Conservation (phyloP, 2,329 filamentous ascomycete genomes). For the Stagonosporopsis cucurbitacearum region DNA sequence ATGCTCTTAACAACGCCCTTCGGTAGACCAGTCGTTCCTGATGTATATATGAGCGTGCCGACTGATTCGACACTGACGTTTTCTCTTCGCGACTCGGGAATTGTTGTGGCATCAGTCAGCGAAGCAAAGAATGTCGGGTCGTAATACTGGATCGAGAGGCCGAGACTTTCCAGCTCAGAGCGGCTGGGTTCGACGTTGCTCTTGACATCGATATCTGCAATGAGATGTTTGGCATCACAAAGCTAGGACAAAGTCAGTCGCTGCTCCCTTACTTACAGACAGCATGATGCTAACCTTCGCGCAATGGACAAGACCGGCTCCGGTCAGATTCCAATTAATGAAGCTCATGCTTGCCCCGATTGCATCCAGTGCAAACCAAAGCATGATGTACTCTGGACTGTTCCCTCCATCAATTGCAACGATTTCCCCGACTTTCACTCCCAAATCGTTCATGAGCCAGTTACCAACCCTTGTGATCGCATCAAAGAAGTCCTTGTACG, state of each 20-base stretch:
- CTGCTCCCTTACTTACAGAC: constrained; percentile 20
- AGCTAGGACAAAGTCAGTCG: constrained; percentile 57
- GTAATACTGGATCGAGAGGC: constrained; percentile 41
- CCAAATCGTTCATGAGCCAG: constrained; percentile 48
- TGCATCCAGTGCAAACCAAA: constrained; percentile 49
- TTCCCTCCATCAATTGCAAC: constrained; percentile 48
- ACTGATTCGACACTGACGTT: constrained; percentile 34
- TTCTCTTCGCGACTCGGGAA: constrained; percentile 35
- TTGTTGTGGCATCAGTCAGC: constrained; percentile 28
- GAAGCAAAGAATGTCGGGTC: constrained; percentile 33
- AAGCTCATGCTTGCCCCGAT: constrained; percentile 44
- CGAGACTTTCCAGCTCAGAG: constrained; percentile 29
- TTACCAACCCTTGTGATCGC: constrained; percentile 39
- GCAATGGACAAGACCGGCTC: constrained; percentile 45
- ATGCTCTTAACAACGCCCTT: constrained; percentile 42
- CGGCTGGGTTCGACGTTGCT: constrained; percentile 51
- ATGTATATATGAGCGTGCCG: constrained; percentile 45
- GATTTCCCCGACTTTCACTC: constrained; percentile 38
- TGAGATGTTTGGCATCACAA: constrained; percentile 57
- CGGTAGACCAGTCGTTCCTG: constrained; percentile 46
- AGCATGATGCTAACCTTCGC: constrained; percentile 43
- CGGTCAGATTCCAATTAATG: constrained; percentile 48
- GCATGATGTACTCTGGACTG: constrained; percentile 44
- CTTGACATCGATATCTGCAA: constrained; percentile 56
- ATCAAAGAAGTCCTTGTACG: constrained; percentile 43